Percentiles rank a stretch among this genome's conserved stretches.
These are phyloP conservation scores for Amanita inopinata DNA, from an alignment of 768 basidiomycete genomes.

Conservation along the genomic window DNA sequence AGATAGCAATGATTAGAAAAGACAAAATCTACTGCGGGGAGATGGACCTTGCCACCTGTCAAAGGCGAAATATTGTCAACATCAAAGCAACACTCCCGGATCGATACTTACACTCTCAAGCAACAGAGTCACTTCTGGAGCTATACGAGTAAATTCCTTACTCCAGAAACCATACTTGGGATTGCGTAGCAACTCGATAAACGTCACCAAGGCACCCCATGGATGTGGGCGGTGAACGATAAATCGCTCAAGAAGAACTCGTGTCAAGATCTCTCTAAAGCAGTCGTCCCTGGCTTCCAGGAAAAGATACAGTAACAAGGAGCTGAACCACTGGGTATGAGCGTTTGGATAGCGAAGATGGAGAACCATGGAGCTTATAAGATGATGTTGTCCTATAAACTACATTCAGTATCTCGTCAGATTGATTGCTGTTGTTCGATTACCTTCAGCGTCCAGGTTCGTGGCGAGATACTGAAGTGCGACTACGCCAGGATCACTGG, in stretches of 20 bases:
- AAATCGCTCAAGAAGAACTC: slow-evolving; percentile 87
- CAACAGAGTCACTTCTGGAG: slow-evolving; percentile 78
- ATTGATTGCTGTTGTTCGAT: background rate
- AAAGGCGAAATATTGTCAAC: slow-evolving; percentile 10
- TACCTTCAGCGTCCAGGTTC: slow-evolving; percentile 88
- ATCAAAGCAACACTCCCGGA: slow-evolving; percentile 8
- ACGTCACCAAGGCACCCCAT: slow-evolving; percentile 90
- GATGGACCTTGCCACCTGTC: slow-evolving; percentile 67
- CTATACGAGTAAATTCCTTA: slow-evolving; percentile 77
- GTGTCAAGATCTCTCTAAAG: slow-evolving; percentile 77
- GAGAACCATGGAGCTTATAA: slow-evolving; percentile 85
- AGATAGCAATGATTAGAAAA: slow-evolving; percentile 63
- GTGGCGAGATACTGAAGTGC: slow-evolving; percentile 75
- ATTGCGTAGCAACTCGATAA: slow-evolving; percentile 89
- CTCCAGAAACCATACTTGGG: slow-evolving; percentile 87
- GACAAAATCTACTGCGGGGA: slow-evolving; percentile 68
- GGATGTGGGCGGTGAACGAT: slow-evolving; percentile 93
- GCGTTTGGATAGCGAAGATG: slow-evolving; percentile 97
- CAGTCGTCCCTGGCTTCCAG: slow-evolving; percentile 65
- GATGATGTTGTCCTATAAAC: slow-evolving; percentile 80
- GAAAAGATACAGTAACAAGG: slow-evolving; percentile 83
- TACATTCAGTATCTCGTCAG: background rate
- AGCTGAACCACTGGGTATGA: slow-evolving; percentile 98
- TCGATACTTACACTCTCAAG: slow-evolving; percentile 63
- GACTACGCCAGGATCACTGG: slow-evolving; percentile 77